Conservation (phyloP, 352 stramenopile species). For the Pythium grandisporangium region DNA sequence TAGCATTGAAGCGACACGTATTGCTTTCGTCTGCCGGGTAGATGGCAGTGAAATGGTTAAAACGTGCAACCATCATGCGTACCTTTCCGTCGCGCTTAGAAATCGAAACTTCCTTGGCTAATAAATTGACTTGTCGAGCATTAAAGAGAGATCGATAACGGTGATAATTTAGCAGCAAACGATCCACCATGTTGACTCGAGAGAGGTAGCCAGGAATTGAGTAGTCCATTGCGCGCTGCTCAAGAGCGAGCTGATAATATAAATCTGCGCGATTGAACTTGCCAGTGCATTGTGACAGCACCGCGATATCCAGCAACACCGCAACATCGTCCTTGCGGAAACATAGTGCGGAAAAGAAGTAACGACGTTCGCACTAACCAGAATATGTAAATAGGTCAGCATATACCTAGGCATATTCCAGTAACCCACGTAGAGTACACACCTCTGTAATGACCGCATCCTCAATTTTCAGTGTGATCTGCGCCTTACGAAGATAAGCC, state of each 20-base stretch:
- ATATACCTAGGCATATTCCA: too few species aligned
- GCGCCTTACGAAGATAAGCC: slow-evolving; percentile 8
- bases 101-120: slow-evolving; percentile 32
- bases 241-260: slow-evolving; percentile 38
- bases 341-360: slow-evolving; percentile 40
- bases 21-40: slow-evolving; percentile 18
- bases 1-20: slow-evolving; percentile 26
- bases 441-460: slow-evolving; percentile 27
- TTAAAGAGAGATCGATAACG: slow-evolving; percentile 66
- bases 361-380: slow-evolving; percentile 34
- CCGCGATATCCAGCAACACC: slow-evolving; percentile 37
- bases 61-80: slow-evolving; percentile 36
- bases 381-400: too few species aligned
- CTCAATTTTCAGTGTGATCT: slow-evolving; percentile 1
- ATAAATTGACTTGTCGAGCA: slow-evolving; percentile 33
- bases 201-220: slow-evolving; percentile 44
- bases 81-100: slow-evolving; percentile 45
- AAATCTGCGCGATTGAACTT: slow-evolving; percentile 35
- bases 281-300: slow-evolving; percentile 38
- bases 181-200: slow-evolving; percentile 43
- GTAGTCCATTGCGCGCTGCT: slow-evolving; percentile 30
- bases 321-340: slow-evolving; percentile 37
- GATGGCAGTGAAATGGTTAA: slow-evolving; percentile 48
- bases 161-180: slow-evolving; percentile 60
- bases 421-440: slow-evolving; percentile 4